Base-by-base conservation (phyloP, 75 land plant genomes). In the Picea glauca region DNA sequence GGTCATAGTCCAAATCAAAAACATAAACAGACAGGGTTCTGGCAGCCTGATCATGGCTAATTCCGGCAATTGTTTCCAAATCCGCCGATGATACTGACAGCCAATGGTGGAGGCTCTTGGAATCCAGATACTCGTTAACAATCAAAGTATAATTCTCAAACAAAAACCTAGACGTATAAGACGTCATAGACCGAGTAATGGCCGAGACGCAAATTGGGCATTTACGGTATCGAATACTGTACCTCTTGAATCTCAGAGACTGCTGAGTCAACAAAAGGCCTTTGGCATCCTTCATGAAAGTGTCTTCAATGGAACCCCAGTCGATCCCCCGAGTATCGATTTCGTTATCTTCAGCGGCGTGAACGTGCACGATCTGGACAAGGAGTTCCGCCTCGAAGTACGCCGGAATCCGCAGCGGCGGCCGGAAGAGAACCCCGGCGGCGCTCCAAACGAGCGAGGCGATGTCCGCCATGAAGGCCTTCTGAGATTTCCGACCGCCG, bases 51-150 rank as follows among this genome's bases (percentile, higher is more conserved):
- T 91, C 91, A 3, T 70, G 60, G 14, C 68, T 31, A 12, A 88
- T 58, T 13, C 78, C 85, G 7, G 86, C 88, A 6, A 77, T 63
- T 59, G 81, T 79, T 58, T 72, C 70, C 76, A 95, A 75, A 62
- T 98, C 95, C 58, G 85, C 93, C 33, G 75, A 84, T 1, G 90
- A 88, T 20, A 90, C 89, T 31, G 85, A 82, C 74, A 98, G 72
- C 14, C 87, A 80, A 62, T 88, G 90, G 82, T 91, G 98, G 75
- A 98, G 88, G 12, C 82, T 75, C 79, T 93, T 98, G 13, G 99
- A 98, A 65, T 98, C 99, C 81, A 98, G 75, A 78, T 98, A 98
- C 77, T 98, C 96, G 67, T 86, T 96, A 38, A 98, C 96, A 79
- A 98, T 90, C 77, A 95, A 76, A 8, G 97, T 93, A 79, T 95